Evolutionary conservation across 352 stramenopile genomes (phyloP).

Genomic region (Peronospora destructor): DNA sequence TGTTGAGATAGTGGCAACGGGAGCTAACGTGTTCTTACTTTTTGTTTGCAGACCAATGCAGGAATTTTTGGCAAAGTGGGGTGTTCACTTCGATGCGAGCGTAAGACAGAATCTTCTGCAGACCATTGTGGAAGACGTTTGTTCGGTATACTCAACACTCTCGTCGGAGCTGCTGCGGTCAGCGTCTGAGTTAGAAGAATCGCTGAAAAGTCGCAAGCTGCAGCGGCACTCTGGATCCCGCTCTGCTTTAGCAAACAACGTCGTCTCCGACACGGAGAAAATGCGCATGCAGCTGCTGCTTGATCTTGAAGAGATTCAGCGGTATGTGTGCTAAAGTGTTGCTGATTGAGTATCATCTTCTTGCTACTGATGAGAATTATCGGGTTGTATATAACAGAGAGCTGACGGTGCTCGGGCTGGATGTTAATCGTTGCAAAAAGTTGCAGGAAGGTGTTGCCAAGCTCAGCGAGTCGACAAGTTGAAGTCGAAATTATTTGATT

Average conservation of each 20-base stretch:
- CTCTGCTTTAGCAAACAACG: slow-evolving; percentile 13
- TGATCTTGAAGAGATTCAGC: slow-evolving; percentile 64
- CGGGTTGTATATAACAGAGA: slow-evolving; percentile 30
- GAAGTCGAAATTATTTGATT: slow-evolving; percentile 26
- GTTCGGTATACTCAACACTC: slow-evolving; percentile 49
- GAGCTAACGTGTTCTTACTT: slow-evolving; percentile 2
- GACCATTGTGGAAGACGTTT: slow-evolving; percentile 52
- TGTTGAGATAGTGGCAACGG: not conserved
- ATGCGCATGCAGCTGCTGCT: slow-evolving; percentile 77
- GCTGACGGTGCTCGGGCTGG: slow-evolving; percentile 40
- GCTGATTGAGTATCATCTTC: not conserved
- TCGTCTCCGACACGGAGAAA: slow-evolving; percentile 77
- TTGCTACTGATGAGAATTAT: slow-evolving; percentile 7
- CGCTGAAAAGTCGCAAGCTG: slow-evolving; percentile 82
- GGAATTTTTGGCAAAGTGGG: slow-evolving; percentile 71
- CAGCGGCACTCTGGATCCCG: slow-evolving; percentile 43
- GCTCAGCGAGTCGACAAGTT: slow-evolving; percentile 6
- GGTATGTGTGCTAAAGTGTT: slow-evolving; percentile 29
- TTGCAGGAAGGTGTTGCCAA: slow-evolving; percentile 23
- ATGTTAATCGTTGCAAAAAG: slow-evolving; percentile 30
- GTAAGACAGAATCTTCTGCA: slow-evolving; percentile 44
- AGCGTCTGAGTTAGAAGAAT: slow-evolving; percentile 75
- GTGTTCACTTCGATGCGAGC: slow-evolving; percentile 36
- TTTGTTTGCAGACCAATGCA: slow-evolving; percentile 44
- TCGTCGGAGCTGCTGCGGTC: slow-evolving; percentile 73